Evolutionary conservation across 768 basidiomycete species (phyloP).

Genomic region (Rossbeevera mucosa): DNA sequence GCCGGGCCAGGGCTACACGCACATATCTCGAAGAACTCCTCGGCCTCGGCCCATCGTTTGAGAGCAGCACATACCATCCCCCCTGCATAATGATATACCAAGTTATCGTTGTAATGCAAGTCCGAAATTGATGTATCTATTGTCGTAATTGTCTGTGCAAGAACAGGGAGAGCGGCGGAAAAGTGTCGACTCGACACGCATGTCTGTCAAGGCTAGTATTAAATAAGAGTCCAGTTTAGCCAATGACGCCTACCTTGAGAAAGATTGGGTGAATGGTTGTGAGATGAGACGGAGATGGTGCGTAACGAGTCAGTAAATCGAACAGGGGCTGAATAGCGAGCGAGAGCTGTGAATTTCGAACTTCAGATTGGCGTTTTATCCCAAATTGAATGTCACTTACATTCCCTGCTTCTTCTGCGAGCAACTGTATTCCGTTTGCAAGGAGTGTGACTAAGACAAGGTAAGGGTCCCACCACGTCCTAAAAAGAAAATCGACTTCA

Average conservation of each 20-base stretch:
- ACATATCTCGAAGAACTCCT: conserved; percentile 78
- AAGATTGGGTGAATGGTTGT: conserved; percentile 71
- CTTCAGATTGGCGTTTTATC: conserved; percentile 2
- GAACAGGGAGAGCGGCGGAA: conserved; percentile 54
- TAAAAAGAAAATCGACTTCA: conserved; percentile 17
- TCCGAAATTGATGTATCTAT: conserved; percentile 60
- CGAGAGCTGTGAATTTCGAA: conserved; percentile 33
- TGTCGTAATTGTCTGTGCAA: conserved; percentile 58
- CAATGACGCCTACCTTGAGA: conserved; percentile 44
- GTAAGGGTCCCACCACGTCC: conserved; percentile 1
- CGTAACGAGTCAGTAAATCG: conserved; percentile 58
- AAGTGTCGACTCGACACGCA: conserved; percentile 56
- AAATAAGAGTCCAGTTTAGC: neutral
- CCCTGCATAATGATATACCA: conserved; percentile 81
- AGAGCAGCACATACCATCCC: conserved; percentile 63
- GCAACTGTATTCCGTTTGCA: conserved; percentile 56
- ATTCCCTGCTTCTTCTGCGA: conserved; percentile 45
- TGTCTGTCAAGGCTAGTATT: conserved; percentile 34
- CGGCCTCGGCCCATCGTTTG: conserved; percentile 63
- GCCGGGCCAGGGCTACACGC: conserved; percentile 55
- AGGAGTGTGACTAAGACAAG: conserved; percentile 52
- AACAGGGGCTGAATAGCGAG: conserved; percentile 55
- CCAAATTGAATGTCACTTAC: conserved; percentile 36
- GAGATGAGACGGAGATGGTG: conserved; percentile 51
- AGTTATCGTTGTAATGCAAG: conserved; percentile 70